Conservation (phyloP, 768 basidiomycete species). For the Mycena chlorophos region DNA sequence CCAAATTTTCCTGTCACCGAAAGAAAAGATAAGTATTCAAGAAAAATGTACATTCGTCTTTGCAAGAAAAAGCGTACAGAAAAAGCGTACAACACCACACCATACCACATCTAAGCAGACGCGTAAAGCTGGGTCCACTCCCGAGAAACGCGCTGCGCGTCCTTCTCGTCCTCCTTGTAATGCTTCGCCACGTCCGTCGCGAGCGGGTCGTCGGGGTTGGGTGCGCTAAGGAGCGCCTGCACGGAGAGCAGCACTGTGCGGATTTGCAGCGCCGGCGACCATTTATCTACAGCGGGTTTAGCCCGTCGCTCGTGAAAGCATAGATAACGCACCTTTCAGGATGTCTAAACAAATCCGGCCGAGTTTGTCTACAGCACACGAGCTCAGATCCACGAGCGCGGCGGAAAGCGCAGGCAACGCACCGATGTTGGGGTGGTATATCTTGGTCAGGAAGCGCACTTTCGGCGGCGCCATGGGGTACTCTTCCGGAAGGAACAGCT, state of each 20-base stretch:
- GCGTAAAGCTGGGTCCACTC: slow-evolving; percentile 97
- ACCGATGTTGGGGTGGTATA: slow-evolving; percentile 99
- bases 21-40: neutral
- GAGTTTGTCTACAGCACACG: slow-evolving; percentile 81
- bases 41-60: neutral
- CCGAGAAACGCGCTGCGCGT: slow-evolving; percentile 86
- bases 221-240: slow-evolving; percentile 93
- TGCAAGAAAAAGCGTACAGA: slow-evolving; percentile 17
- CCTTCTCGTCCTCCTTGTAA: slow-evolving; percentile 96
- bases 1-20: neutral
- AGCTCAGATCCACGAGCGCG: neutral
- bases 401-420: slow-evolving; percentile 31
- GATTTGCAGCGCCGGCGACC: slow-evolving; percentile 98
- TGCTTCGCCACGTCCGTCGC: slow-evolving; percentile 96
- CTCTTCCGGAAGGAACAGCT: slow-evolving; percentile 97
- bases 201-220: slow-evolving; percentile 95
- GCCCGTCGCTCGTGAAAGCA: neutral
- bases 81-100: slow-evolving; percentile 7
- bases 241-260: slow-evolving; percentile 95
- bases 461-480: slow-evolving; percentile 99
- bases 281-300: slow-evolving; percentile 70
- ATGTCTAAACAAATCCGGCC: slow-evolving; percentile 98
- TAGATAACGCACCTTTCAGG: slow-evolving; percentile 71
- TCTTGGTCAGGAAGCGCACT: slow-evolving; percentile 96
- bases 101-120: slow-evolving; percentile 13